Conservation (phyloP, 2,329 filamentous ascomycete genomes). For the Botrytis elliptica region DNA sequence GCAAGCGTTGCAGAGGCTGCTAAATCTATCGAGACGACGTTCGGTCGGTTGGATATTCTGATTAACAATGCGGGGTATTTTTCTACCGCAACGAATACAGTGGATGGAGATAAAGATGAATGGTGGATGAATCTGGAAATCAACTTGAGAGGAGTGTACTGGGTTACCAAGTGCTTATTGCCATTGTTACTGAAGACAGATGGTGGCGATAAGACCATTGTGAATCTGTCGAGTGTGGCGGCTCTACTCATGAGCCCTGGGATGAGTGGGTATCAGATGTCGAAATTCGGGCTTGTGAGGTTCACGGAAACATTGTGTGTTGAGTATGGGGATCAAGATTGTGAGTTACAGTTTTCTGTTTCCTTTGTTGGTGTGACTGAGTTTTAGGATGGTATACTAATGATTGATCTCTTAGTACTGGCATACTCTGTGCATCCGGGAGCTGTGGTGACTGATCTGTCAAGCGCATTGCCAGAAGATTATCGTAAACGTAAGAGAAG, state of each 20-base stretch:
- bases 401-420: background rate
- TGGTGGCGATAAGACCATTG: background rate
- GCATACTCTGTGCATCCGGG: background rate
- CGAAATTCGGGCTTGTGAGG: background rate
- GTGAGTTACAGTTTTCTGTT: background rate
- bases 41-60: background rate
- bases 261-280: background rate
- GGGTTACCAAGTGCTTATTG: background rate
- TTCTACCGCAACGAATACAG: rapidly evolving
- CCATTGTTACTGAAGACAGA: background rate
- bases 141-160: background rate
- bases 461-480: background rate
- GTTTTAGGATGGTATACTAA: background rate
- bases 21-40: background rate
- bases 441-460: background rate
- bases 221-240: background rate
- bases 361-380: background rate
- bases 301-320: background rate
- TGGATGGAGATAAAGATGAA: background rate
- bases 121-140: background rate
- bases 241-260: background rate
- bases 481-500: background rate
- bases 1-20: background rate
- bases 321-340: background rate
- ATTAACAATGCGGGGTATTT: background rate